Percentiles rank a stretch among this genome's conserved stretches.
These are phyloP conservation scores for Elsinoe perseae DNA, from an alignment of 2,329 filamentous ascomycete species.

Conservation along the genomic window DNA sequence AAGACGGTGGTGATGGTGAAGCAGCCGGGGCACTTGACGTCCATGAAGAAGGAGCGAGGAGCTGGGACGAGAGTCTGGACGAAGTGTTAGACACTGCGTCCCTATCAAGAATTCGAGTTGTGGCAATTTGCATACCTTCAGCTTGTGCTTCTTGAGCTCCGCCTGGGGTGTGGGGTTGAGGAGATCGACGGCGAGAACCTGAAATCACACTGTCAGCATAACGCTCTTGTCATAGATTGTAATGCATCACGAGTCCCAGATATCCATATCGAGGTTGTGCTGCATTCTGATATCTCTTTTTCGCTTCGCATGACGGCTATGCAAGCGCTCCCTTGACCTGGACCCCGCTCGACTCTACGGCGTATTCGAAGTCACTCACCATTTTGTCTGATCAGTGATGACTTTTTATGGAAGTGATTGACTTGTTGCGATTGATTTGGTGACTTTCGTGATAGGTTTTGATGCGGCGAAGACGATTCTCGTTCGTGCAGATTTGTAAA, in stretches of 20 bases:
- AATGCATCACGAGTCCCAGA: not conserved
- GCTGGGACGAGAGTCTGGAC: conserved; percentile 66
- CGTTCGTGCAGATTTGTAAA: conserved; percentile 1
- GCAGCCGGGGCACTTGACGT: conserved; percentile 99
- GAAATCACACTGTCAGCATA: conserved; percentile 26
- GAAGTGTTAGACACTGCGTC: conserved; percentile 10
- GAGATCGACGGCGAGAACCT: conserved; percentile 99
- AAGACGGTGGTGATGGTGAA: conserved; percentile 99
- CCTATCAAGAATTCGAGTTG: conserved; percentile 9
- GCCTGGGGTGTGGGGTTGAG: conserved; percentile 96
- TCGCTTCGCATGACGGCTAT: not conserved
- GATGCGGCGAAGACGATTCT: conserved; percentile 6
- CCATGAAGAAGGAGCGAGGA: conserved; percentile 99
- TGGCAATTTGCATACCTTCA: conserved; percentile 66
- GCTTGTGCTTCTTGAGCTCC: conserved; percentile 99
- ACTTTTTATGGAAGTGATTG: not conserved
- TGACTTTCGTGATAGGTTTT: conserved; percentile 10
- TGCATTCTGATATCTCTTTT: not conserved
- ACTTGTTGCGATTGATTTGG: not conserved
- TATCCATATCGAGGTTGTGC: not conserved
- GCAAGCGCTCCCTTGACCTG: not conserved
- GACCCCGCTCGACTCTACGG: not conserved
- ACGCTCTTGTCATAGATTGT: not conserved
- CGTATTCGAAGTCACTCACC: conserved; percentile 6
- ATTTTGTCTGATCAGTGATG: conserved; percentile 13